These are phyloP conservation scores for Allium cepa DNA, from an alignment of 106 monocot species.

Conservation along the genomic window DNA sequence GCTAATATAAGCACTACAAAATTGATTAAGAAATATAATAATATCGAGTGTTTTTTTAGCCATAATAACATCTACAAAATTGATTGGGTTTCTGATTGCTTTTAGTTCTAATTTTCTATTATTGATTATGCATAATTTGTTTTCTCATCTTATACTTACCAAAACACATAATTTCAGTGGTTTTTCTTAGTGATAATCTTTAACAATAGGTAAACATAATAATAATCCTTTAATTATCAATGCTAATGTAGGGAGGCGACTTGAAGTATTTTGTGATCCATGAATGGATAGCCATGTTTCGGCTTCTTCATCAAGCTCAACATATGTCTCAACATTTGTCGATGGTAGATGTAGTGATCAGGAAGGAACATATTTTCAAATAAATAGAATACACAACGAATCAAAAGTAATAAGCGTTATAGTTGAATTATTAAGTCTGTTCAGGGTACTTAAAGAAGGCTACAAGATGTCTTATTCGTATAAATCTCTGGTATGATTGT, in stretches of 20 bases:
- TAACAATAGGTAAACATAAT: background rate
- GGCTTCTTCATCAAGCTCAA: constrained; percentile 45
- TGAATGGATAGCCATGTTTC: constrained; percentile 27
- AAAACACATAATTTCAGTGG: background rate
- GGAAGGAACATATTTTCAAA: constrained; percentile 27
- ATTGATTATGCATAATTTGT: too few relatives aligned
- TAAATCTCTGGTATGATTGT: too few relatives aligned
- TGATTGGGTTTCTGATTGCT: too few relatives aligned
- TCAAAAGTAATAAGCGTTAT: constrained; percentile 34
- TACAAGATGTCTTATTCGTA: constrained; percentile 80
- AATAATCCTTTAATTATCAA: background rate
- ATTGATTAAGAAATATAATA: too few relatives aligned
- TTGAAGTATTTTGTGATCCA: constrained; percentile 39
- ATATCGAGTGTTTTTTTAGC: too few relatives aligned
- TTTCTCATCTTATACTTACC: too few relatives aligned
- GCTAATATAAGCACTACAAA: too few relatives aligned
- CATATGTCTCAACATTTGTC: constrained; percentile 12
- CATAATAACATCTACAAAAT: too few relatives aligned
- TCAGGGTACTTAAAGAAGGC: constrained; percentile 79
- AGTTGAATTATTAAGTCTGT: constrained; percentile 57
- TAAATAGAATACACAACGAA: constrained; percentile 20
- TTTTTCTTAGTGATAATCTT: background rate
- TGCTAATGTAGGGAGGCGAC: constrained; percentile 28
- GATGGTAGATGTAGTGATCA: constrained; percentile 48
- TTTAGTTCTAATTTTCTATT: too few relatives aligned